Evolutionary conservation across 352 stramenopile species (phyloP), one percentile per base, ranked within the genome.

Genomic region (Pythium vanterpoolii): DNA sequence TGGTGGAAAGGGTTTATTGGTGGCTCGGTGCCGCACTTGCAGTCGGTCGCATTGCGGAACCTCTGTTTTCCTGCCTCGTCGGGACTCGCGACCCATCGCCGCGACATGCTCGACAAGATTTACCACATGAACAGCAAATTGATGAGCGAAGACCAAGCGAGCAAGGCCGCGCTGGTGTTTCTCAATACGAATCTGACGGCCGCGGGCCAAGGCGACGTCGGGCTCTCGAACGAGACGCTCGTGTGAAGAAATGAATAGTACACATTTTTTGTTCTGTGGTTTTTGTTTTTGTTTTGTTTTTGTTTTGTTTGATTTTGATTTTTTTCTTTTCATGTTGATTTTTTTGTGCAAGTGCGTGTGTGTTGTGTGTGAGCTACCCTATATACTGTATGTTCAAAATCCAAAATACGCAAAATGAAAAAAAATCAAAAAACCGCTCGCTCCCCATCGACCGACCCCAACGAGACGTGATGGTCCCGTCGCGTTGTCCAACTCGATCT

Each of bases 1-100:
- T 91, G 79, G 79, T 91, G 79, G 79, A 89, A 88, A 43, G 79
- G 77, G n/a, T 89, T 91, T 33, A 89, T 91, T 63, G 82, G 79
- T 19, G 73, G 76, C 43, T 86, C 79, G 50, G 87, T 78, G 53
- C 82, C 79, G 16, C 79, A 87, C 56, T 60, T 91, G 21, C 79
- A 91, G 49, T 51, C 67, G 18, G 64, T 89, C 14, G 82, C 77
- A n/a, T 46, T 91, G 48, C 77, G 72, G 28, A 86, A 78, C 16
- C 46, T 91, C 42, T 70, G 76, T 43, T 85, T 87, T 49, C 77
- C 81, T 18, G 76, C 76, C 18, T 76, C 77, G 3, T 78, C 76
- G 1, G 82, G 76, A 3, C 73, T 91, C 33, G 69, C 76, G 18
- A 79, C 71, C 9, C 72, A 49, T 43, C 78, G 75, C 30, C 68